phyloP scores from a whole-genome alignment of 2,329 filamentous ascomycete genomes.

The Penicillium sp. region DNA sequence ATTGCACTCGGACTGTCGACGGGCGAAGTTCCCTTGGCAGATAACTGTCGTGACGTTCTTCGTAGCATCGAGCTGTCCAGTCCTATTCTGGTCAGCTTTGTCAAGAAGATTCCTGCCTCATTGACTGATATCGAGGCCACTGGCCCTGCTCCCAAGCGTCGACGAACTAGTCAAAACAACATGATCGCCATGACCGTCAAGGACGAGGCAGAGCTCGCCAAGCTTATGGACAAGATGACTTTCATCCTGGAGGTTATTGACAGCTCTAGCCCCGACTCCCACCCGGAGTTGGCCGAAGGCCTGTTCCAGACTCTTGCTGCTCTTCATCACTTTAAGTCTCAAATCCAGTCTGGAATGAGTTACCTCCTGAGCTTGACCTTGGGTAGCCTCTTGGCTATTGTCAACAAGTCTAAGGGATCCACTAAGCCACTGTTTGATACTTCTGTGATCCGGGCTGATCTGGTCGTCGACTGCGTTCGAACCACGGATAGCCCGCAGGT shows the following conservation, averaged over 20 bases:
- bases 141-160: slow-evolving; percentile 72
- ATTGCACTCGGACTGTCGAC: slow-evolving; percentile 35
- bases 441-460: slow-evolving; percentile 77
- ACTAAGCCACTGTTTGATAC: slow-evolving; percentile 63
- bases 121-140: slow-evolving; percentile 66
- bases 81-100: slow-evolving; percentile 67
- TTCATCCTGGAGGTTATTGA: slow-evolving; percentile 88
- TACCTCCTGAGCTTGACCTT: slow-evolving; percentile 87
- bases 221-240: slow-evolving; percentile 72
- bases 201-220: slow-evolving; percentile 63
- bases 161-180: slow-evolving; percentile 73
- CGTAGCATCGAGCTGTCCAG: slow-evolving; percentile 71
- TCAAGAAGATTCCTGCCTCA: slow-evolving; percentile 72
- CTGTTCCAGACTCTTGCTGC: slow-evolving; percentile 85
- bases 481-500: slow-evolving; percentile 89
- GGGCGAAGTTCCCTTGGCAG: slow-evolving; percentile 27
- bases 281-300: slow-evolving; percentile 71
- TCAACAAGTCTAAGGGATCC: slow-evolving; percentile 65
- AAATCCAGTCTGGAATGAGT: slow-evolving; percentile 80
- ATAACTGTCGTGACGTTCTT: slow-evolving; percentile 62
- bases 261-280: slow-evolving; percentile 69
- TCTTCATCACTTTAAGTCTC: slow-evolving; percentile 77
- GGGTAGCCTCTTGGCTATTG: slow-evolving; percentile 76
- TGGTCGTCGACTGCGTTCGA: slow-evolving; percentile 91
- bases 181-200: slow-evolving; percentile 61